Percentiles rank a stretch among this genome's conserved stretches.
Evolutionary conservation across 164 flowering plant genomes (phyloP).

Genomic region (Brasenia schreberi): DNA sequence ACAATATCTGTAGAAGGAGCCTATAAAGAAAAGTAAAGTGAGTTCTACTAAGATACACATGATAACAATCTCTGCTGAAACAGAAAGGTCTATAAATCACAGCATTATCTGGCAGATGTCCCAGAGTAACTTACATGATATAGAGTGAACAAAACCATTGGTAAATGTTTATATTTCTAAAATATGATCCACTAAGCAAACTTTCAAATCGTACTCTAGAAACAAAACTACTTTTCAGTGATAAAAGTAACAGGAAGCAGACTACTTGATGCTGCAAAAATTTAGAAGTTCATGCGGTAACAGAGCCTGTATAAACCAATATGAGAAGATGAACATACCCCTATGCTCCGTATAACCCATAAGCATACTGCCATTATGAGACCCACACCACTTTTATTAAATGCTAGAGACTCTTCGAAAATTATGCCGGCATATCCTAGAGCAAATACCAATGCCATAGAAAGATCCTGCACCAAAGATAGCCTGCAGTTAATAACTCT

Average conservation of each 20-base stretch:
- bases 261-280: too few species aligned
- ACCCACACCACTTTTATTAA: constrained; percentile 98
- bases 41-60: not conserved
- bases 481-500: not conserved
- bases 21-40: constrained; percentile 22
- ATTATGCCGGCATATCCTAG: constrained; percentile 91
- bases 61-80: not conserved
- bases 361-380: constrained; percentile 91
- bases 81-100: not conserved
- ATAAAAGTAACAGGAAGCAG: too few species aligned
- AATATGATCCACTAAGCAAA: too few species aligned
- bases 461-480: constrained; percentile 53
- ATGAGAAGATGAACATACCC: constrained; percentile 35
- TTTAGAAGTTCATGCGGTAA: too few species aligned
- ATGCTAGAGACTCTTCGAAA: constrained; percentile 95
- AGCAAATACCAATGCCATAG: constrained; percentile 85
- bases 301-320: too few species aligned
- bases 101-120: not conserved
- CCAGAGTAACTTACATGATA: not conserved
- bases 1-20: constrained; percentile 94
- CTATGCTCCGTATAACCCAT: constrained; percentile 89
- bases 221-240: too few species aligned
- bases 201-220: too few species aligned
- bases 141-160: not conserved
- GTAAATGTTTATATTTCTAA: too few species aligned